Evolutionary conservation across 179 eudicot genomes (phyloP).

Genomic region (Actinidia chinensis): DNA sequence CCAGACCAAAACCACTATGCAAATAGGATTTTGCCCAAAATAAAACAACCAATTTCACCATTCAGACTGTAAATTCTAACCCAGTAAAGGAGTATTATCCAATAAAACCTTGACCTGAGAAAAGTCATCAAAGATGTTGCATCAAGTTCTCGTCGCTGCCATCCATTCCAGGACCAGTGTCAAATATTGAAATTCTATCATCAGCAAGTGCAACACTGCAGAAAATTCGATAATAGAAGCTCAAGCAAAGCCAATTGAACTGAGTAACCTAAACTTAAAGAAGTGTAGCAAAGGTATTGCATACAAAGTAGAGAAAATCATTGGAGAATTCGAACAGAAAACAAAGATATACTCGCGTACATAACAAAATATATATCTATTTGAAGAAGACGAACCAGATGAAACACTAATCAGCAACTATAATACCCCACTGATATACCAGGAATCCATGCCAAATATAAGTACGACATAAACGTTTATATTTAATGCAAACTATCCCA

Average conservation of each 20-base stretch:
- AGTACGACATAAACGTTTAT: background rate
- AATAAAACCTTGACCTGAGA: background rate
- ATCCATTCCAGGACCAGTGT: slow-evolving; percentile 80
- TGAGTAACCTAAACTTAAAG: background rate
- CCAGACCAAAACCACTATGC: too few species aligned
- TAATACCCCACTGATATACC: background rate
- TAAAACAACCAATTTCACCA: too few species aligned
- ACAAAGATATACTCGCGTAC: background rate
- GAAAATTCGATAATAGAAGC: background rate
- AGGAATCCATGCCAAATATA: background rate
- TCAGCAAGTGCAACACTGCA: slow-evolving; percentile 50
- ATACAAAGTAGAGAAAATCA: background rate
- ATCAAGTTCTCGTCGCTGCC: slow-evolving; percentile 48
- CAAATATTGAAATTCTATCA: slow-evolving; percentile 50
- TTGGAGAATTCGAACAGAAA: background rate
- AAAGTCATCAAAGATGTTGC: background rate
- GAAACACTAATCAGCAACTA: slow-evolving; percentile 5
- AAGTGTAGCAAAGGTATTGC: background rate
- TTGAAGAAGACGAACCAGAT: background rate
- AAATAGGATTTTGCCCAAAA: too few species aligned
- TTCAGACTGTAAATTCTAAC: background rate
- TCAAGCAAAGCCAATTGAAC: background rate
- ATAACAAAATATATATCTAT: background rate
- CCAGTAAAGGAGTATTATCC: background rate
- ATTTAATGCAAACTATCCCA: background rate